phyloP scores from a whole-genome alignment of 1,139 yeast species.

The Hansenula lynferdii region DNA sequence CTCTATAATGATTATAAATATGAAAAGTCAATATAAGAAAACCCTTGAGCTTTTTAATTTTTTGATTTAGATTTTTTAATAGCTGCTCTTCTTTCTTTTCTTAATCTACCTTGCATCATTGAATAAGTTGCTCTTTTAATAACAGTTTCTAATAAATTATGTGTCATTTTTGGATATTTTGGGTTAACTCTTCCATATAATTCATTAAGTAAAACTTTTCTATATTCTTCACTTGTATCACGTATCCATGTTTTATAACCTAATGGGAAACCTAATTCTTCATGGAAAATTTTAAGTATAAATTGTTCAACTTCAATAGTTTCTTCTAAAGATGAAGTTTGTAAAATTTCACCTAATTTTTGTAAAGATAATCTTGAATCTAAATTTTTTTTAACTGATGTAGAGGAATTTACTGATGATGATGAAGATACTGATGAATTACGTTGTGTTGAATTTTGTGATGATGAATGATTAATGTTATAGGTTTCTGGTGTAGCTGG shows the following conservation, averaged over 20 bases:
- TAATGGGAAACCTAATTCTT: slow-evolving; percentile 58
- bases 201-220: slow-evolving; percentile 44
- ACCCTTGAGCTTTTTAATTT: background rate
- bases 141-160: slow-evolving; percentile 57
- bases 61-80: background rate
- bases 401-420: background rate
- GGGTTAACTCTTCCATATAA: slow-evolving; percentile 42
- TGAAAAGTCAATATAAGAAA: background rate
- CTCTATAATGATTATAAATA: no score
- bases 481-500: background rate
- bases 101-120: slow-evolving; percentile 72
- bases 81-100: slow-evolving; percentile 57
- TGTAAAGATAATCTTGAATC: slow-evolving; percentile 56
- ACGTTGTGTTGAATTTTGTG: background rate
- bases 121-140: slow-evolving; percentile 77
- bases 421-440: background rate
- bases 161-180: slow-evolving; percentile 44
- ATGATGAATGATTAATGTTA: background rate
- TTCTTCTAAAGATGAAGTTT: slow-evolving; percentile 47
- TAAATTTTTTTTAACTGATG: slow-evolving; percentile 17
- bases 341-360: slow-evolving; percentile 48
- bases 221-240: slow-evolving; percentile 53
- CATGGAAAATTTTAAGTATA: slow-evolving; percentile 51
- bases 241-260: slow-evolving; percentile 82
- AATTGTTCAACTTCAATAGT: slow-evolving; percentile 57